A percentile compares a stretch with the other conserved stretches of the same genome.
Conservation (phyloP, 805 yeast genomes). For the Ogataea philodendri region DNA sequence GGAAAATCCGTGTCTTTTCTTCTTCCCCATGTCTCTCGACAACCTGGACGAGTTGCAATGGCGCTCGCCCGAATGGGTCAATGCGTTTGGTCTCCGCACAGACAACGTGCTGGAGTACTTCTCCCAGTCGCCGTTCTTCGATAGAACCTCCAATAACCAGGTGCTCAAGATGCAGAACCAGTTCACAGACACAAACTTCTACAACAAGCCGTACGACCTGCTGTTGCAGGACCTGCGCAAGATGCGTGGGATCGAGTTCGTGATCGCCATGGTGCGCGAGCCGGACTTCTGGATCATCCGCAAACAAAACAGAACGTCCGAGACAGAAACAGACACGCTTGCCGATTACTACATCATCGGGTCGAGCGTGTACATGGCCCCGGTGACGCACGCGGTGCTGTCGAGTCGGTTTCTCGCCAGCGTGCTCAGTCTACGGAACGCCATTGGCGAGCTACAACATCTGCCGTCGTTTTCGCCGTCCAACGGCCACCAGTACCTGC, state of each 20-base stretch:
- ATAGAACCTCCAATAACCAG: conserved; percentile 90
- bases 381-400: conserved; percentile 67
- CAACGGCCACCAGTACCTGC: conserved; percentile 52
- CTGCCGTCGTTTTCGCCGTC: conserved; percentile 59
- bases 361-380: conserved; percentile 90
- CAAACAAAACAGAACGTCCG: conserved; percentile 66
- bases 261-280: conserved; percentile 69
- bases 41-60: conserved; percentile 87
- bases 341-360: conserved; percentile 88
- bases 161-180: conserved; percentile 94
- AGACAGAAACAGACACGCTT: conserved; percentile 49
- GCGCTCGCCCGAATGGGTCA: conserved; percentile 98
- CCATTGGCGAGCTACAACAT: conserved; percentile 45
- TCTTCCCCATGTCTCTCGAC: conserved; percentile 19
- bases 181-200: conserved; percentile 52
- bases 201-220: conserved; percentile 32
- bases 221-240: conserved; percentile 55
- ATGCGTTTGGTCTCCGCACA: conserved; percentile 78
- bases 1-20: background rate
- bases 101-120: conserved; percentile 93
- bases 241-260: conserved; percentile 85
- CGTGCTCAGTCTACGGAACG: conserved; percentile 41
- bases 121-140: conserved; percentile 91
- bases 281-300: conserved; percentile 93
- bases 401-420: conserved; percentile 66